Evolutionary conservation across 2,329 filamentous ascomycete species (phyloP), one percentile per base, ranked within the genome.

Genomic region (Neurospora crassa): DNA sequence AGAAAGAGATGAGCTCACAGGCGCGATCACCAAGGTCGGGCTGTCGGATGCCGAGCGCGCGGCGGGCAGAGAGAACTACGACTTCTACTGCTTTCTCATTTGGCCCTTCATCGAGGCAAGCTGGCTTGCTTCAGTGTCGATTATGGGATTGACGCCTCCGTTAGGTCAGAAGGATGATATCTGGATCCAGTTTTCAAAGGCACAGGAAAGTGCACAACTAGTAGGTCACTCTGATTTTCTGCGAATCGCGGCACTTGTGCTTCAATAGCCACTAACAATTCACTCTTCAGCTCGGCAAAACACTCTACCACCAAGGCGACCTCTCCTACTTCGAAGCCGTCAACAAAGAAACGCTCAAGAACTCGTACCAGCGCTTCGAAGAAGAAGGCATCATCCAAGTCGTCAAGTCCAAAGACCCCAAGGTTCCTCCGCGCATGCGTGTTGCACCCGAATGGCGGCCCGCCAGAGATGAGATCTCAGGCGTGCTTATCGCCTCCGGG

Each of bases 1-100:
- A 18, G 87, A 88, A 12, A 85, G 89, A 16, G 82, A 87, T 45
- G 81, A 84, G 0, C 82, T 84, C 5, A 63, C 53, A 6, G 85
- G 84, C 0, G 84, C 86, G 0, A 86, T 93, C n/a, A 83, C 84
- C 0, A 88, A 84, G 70, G 83, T 97, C 45, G 93, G 93, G 5
- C 84, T 99, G 8, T 91, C 92, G 20, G 88, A 92, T 6, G 82
- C 87, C 3, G 96, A 99, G 80, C 87, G 94, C 20, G 85, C 87
- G 40, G 89, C 87, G 7, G 96, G 96, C 1, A 86, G 95, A 45
- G 96, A 99, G 80, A 98, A 97, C 77, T 99, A 92, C 77, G 96
- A 99, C 79, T 99, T 99, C 81, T 98, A 98, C 82, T 98, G 95
- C 82, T 99, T 98, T 85, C 83, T 99, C 24, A 93, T 99, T 74